Percentiles rank a stretch among this genome's conserved stretches.
Evolutionary conservation across 2,329 filamentous ascomycete species (phyloP).

Genomic region (Ceratocystis cacaofunesta): DNA sequence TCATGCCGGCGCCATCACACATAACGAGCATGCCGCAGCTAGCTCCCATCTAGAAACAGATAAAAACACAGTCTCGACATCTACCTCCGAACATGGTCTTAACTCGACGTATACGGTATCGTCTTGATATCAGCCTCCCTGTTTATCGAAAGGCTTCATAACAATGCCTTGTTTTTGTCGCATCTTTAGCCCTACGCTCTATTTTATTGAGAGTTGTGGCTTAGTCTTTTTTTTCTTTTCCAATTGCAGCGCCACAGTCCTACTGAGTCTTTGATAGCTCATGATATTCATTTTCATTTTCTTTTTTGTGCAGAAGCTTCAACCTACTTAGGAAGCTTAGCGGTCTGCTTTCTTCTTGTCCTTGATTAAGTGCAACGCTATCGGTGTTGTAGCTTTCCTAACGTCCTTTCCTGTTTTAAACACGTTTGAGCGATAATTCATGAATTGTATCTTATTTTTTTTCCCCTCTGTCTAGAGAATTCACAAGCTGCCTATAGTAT

Average conservation of each 20-base stretch:
- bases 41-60: neutral
- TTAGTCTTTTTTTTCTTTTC: neutral
- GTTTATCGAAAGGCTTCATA: neutral
- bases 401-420: neutral
- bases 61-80: neutral
- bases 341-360: neutral
- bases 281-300: neutral
- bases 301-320: neutral
- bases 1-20: slow-evolving; percentile 5
- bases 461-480: neutral
- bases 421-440: slow-evolving; percentile 1
- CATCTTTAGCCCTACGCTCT: too few relatives aligned
- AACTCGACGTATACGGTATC: neutral
- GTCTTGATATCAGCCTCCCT: neutral
- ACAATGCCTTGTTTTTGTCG: neutral
- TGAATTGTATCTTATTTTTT: slow-evolving; percentile 1
- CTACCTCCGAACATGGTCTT: neutral
- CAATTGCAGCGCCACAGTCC: neutral
- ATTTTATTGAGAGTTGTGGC: neutral
- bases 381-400: neutral
- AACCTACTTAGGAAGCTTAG: neutral
- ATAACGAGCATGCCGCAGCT: slow-evolving; percentile 9
- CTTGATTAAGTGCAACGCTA: neutral
- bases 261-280: neutral
- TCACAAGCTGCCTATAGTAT: neutral